A percentile compares a stretch with the other conserved stretches of the same genome.
phyloP scores from a whole-genome alignment of 306 rosid genomes.

The Gastrolobium bilobum region DNA sequence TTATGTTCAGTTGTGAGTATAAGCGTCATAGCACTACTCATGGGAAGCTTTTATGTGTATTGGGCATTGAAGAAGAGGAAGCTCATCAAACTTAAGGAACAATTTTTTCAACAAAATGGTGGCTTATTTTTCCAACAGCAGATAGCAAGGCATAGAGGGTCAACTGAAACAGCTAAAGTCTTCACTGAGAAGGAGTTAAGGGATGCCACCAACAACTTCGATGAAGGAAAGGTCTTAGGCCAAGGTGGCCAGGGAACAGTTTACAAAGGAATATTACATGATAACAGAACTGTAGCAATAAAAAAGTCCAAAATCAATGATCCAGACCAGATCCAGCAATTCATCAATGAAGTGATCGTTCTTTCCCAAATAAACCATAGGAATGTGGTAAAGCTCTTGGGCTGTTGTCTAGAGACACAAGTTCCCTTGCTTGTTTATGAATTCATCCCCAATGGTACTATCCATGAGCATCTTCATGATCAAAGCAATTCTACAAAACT shows the following conservation, averaged over 20 bases:
- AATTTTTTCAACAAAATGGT: constrained; percentile 55
- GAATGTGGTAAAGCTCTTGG: constrained; percentile 57
- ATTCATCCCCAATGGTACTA: constrained; percentile 35
- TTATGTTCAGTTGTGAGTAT: constrained; percentile 43
- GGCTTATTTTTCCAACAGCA: constrained; percentile 54
- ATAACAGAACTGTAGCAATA: constrained; percentile 50
- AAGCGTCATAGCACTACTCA: constrained; percentile 13
- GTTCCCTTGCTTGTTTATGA: constrained; percentile 50
- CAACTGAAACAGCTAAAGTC: constrained; percentile 29
- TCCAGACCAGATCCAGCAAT: constrained; percentile 52
- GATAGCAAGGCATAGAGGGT: constrained; percentile 27
- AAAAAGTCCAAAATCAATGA: constrained; percentile 60
- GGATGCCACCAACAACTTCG: constrained; percentile 56
- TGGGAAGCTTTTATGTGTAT: constrained; percentile 41
- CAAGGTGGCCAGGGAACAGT: constrained; percentile 60
- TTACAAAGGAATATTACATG: constrained; percentile 52
- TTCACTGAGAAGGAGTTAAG: constrained; percentile 51
- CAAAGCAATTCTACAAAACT: background rate
- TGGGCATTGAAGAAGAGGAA: constrained; percentile 50
- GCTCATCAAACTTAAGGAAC: constrained; percentile 46
- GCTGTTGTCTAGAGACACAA: constrained; percentile 51
- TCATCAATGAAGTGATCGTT: constrained; percentile 60
- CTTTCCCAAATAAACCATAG: constrained; percentile 62
- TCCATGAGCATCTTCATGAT: constrained; percentile 38
- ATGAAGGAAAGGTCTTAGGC: constrained; percentile 48